Base-by-base conservation (phyloP, 2,329 filamentous ascomycete genomes). In the Nothopassalora personata region DNA sequence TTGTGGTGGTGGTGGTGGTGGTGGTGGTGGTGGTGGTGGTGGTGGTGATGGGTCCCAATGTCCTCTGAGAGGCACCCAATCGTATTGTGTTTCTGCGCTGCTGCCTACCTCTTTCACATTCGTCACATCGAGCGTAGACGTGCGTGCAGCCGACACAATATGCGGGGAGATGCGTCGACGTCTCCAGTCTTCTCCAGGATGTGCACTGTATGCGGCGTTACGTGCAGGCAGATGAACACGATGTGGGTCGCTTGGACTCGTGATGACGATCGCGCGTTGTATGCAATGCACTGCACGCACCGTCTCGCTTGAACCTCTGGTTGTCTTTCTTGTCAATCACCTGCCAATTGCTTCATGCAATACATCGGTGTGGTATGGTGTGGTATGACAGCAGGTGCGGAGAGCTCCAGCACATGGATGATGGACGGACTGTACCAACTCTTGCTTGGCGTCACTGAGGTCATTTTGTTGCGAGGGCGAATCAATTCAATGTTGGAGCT, bases 301-400 rank as follows among this genome's bases (percentile, higher is more conserved):
- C 27, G 30, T 36, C 30, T 23, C 23, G 23, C 23, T 23, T 23
- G 23, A 1, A 23, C 23, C 15, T 33, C 4, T 53, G 50, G 28
- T 51, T 53, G 51, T 23, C 11, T 7, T 2, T 5, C 15, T 36
- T 9, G 51, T 43, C 31, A 27, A 18, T 19, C 10, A 30, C 4
- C 13, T 13, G 46, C 19, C 28, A 30, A 27, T 49, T 30, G 8
- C 11, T 27, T 49, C 46, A n/a, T 28, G 46, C 19, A 30, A 11
- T 4, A 6, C 46, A 18, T 28, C 34, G 27, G n/a, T 43, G 48
- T 50, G 55, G 36, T 52, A 13, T 34, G 27, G n/a, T 43, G 48
- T 50, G 55, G 36, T 52, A 13, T 34, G 28, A 52, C 55, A 52
- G 48, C 47, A 57, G 55, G 55, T 53, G 47, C 55, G 55, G 55